A percentile compares a stretch with the other conserved stretches of the same genome.
phyloP scores from a whole-genome alignment of 176 grass and related monocot genomes.

The Carex myosuroides region DNA sequence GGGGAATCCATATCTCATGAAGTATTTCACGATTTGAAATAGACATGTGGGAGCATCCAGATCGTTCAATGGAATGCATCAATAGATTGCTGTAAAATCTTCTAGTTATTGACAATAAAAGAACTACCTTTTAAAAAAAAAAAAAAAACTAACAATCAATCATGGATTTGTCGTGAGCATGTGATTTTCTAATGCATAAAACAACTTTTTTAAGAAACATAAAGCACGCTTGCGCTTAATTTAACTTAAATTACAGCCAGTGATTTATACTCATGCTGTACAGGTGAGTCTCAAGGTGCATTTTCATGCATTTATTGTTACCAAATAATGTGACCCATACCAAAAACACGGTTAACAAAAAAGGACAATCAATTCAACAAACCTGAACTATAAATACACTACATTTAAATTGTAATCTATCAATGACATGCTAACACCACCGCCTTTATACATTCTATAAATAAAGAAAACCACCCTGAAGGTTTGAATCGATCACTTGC shows the following conservation, averaged over 20 bases:
- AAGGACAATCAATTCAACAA: constrained; percentile 6
- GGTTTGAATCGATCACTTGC: constrained; percentile 13
- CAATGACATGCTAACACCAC: constrained; percentile 18
- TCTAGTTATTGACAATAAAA: background rate
- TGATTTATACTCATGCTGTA: background rate
- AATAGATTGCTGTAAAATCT: background rate
- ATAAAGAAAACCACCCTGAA: constrained; percentile 15
- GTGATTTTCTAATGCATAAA: background rate
- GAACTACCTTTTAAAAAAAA: background rate
- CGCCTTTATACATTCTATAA: constrained; percentile 31
- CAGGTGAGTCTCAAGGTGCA: background rate
- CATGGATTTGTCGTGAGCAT: background rate
- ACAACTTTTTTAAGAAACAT: background rate
- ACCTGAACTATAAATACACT: constrained; percentile 28
- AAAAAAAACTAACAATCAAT: background rate
- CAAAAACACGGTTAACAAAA: background rate
- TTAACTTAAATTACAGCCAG: background rate
- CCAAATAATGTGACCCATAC: background rate
- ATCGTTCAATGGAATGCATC: background rate
- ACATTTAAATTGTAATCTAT: constrained; percentile 27
- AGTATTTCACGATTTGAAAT: background rate
- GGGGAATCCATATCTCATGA: background rate
- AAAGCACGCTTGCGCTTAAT: background rate
- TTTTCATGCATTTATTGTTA: background rate
- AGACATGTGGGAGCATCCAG: background rate